phyloP scores from a whole-genome alignment of 306 rosid genomes.

The Vigna nakashimae region DNA sequence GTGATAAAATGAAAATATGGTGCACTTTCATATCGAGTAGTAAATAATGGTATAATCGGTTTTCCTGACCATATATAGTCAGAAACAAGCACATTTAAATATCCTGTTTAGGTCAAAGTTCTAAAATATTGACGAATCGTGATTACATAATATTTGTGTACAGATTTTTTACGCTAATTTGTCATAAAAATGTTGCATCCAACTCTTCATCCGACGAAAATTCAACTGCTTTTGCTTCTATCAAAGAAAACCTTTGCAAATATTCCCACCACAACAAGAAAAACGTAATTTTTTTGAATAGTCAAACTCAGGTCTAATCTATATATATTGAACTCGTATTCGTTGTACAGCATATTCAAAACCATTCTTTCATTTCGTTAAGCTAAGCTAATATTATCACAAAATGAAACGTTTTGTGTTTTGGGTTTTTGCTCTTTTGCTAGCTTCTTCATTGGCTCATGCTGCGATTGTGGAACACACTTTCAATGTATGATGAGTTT shows the following conservation, averaged over 20 bases:
- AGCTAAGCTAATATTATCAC: not conserved
- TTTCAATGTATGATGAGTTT: constrained; percentile 41
- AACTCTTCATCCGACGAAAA: constrained; percentile 32
- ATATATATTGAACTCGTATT: constrained; percentile 4
- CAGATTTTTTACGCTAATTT: not conserved
- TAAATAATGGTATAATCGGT: not conserved
- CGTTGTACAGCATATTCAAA: not conserved
- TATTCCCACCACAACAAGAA: not conserved
- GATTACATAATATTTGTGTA: not conserved
- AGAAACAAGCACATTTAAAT: not conserved
- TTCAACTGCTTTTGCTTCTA: constrained; percentile 34
- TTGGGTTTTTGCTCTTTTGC: constrained; percentile 44
- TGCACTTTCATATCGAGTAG: not conserved
- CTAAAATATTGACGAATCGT: constrained; percentile 19
- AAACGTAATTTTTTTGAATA: constrained; percentile 38
- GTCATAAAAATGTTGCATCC: not conserved
- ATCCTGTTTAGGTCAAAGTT: constrained; percentile 8
- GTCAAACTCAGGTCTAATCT: constrained; percentile 16
- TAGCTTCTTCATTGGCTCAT: constrained; percentile 40
- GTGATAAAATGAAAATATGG: not conserved
- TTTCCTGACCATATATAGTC: not conserved
- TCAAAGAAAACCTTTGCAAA: not conserved
- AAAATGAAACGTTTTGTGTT: constrained; percentile 38
- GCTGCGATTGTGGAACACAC: constrained; percentile 47
- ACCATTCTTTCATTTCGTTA: not conserved